A percentile compares a stretch with the other conserved stretches of the same genome.
Conservation (phyloP, 2,329 filamentous ascomycete genomes). For the Colletotrichum orchidophilum region DNA sequence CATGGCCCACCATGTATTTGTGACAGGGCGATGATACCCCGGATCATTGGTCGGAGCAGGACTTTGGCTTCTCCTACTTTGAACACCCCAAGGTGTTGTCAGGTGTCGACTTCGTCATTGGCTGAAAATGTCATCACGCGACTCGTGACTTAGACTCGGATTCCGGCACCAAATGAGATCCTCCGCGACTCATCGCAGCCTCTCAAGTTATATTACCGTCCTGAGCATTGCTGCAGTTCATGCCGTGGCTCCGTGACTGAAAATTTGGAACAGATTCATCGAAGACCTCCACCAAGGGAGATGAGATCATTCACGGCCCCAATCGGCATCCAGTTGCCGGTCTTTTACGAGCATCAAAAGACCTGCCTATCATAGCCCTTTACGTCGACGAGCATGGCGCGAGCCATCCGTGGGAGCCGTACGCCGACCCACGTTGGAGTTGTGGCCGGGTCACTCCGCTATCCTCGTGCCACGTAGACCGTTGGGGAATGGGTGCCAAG, state of each 20-base stretch:
- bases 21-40: too few species aligned
- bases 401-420: background rate
- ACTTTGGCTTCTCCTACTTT: background rate
- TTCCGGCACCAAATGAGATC: background rate
- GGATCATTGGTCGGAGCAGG: too few species aligned
- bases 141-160: background rate
- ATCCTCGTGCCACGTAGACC: background rate
- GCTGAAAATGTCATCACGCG: background rate
- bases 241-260: too few species aligned
- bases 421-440: background rate
- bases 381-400: background rate
- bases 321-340: background rate
- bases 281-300: background rate
- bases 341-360: background rate
- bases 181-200: background rate
- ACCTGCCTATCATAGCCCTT: background rate
- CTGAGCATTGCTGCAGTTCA: too few species aligned
- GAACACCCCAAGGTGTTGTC: background rate
- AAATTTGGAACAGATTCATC: background rate
- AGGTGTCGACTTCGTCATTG: background rate
- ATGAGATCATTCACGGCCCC: too few species aligned
- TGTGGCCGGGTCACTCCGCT: background rate
- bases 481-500: background rate
- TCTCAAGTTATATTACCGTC: background rate
- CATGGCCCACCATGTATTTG: background rate